Evolutionary conservation across 176 grass and related monocot genomes (phyloP), one percentile per base, ranked within the genome.

Genomic region (Oryza glumipatula): DNA sequence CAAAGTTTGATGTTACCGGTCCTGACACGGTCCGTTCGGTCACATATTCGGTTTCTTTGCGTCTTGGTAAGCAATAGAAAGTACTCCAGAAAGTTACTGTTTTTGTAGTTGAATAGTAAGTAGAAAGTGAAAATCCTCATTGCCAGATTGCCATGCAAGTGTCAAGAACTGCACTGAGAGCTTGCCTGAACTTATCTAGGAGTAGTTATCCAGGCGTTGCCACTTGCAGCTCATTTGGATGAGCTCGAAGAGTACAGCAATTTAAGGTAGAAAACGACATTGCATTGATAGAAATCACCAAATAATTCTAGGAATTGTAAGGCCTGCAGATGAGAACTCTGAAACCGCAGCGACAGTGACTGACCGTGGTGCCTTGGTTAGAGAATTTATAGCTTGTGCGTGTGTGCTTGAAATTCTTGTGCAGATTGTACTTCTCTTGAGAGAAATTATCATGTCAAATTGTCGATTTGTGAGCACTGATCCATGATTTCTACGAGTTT

Each of bases 211-310:
- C 10, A 26, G 22, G 45, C 26, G 3, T 5, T 16, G 35, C 26
- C 72, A 9, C 72, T 68, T 41, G 11, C 67, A 16, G 17, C n/a
- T 72, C 58, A 63, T 63, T 72, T 85, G 64, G 28, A 86, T 67
- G 68, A 78, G 56, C 73, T 47, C 67, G 68, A 78, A 41, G 39
- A 61, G 60, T 32, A 23, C 17, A 83, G n/a, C 22, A n/a, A 67
- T 68, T 86, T 73, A 68, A 73, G 47, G 21, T 61, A 39, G 63
- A 68, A 68, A 76, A 56, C 15, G 35, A 87, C n/a, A 13, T 48
- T 5, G 24, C 61, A 28, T 52, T 26, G 38, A 72, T 51, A 3
- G 11, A 36, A 63, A 33, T 4, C 10, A 17, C 5, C 15, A 8
- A 84, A 44, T 38, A 64, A 47, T 43, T 47, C 0, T 45, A 58